phyloP scores from a whole-genome alignment of 2,329 filamentous ascomycete genomes.

The Colletotrichum sp. region DNA sequence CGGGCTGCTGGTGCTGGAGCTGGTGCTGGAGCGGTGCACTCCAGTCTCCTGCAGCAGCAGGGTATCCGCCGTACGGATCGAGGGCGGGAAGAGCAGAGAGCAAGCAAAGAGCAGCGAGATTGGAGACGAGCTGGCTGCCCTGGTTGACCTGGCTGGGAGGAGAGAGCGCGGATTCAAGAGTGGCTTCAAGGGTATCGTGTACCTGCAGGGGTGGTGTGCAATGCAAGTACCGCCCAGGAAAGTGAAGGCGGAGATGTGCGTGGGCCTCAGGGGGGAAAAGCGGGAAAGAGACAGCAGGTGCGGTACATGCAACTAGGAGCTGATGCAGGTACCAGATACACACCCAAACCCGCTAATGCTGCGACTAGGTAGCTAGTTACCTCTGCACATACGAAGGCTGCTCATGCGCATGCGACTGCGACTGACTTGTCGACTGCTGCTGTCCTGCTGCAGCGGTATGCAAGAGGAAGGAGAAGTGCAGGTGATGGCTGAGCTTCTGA shows the following conservation, averaged over 20 bases:
- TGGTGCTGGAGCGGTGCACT: background rate
- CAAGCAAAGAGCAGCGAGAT: background rate
- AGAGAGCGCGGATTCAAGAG: background rate
- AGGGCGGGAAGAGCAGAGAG: background rate
- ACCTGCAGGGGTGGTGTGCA: conserved; percentile 12
- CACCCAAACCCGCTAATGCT: conserved; percentile 17
- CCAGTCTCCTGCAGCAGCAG: background rate
- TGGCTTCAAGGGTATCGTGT: conserved; percentile 7
- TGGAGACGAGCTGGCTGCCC: background rate
- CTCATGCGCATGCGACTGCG: background rate
- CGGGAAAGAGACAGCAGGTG: conserved; percentile 14
- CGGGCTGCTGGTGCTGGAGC: background rate
- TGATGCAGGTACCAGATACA: conserved; percentile 21
- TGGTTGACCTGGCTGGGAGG: background rate
- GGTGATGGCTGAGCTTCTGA: background rate
- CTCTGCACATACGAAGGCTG: background rate
- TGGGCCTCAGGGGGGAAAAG: conserved; percentile 11
- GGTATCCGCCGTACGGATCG: background rate
- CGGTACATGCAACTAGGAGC: conserved; percentile 14
- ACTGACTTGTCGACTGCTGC: background rate
- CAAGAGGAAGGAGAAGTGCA: background rate
- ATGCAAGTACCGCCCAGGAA: conserved; percentile 17
- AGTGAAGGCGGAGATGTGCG: conserved; percentile 20
- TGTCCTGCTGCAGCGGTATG: background rate
- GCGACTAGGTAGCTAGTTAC: background rate